Evolutionary conservation across 2,329 filamentous ascomycete genomes (phyloP), one percentile per base, ranked within the genome.

Genomic region (Mycosphaerella sp.): DNA sequence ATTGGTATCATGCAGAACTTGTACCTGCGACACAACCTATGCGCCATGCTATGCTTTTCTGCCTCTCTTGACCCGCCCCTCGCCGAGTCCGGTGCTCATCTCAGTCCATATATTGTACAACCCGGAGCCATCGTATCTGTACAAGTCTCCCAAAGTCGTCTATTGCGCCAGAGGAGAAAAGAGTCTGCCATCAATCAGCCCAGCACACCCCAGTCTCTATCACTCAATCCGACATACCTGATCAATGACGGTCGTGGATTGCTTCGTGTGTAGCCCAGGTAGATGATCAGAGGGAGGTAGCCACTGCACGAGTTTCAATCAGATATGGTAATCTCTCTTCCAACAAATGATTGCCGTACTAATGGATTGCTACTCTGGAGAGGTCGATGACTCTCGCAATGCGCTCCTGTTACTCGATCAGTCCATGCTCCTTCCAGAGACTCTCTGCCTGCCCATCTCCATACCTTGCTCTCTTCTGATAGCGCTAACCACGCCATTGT

Each of bases 361-460:
- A 98, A 77, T 98, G 93, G 68, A 98, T 86, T 54, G 87, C 89
- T 65, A 96, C 85, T 66, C 90, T 84, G 57, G 89, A 93, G 70
- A 96, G 77, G 73, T 97, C 93, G 71, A 98, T 93, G 75, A 97
- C 80, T 79, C 90, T 91, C 67, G 87, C 85, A 74, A 98, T 95
- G 79, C 93, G 89, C 85, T 98, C 93, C 91, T 96, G 64, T 49
- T 47, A 27, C 6, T 17, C 17, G 6, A 58, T 72, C 39, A 70
- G 66, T 46, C 42, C 18, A n/a, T 39, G 34, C 37, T 21, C 37
- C 9, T 14, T 32, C 34, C 30, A 17, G 10, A 17, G 7, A 16
- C 14, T 27, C 47, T 32, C 42, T 25, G 21, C 21, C 21, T 25
- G 21, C 21, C 21, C 69, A 60, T 34, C 30, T 34, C 30, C 30